These are phyloP conservation scores for Wickerhamomyces mucosus DNA, from an alignment of 805 yeast species.

Conservation along the genomic window DNA sequence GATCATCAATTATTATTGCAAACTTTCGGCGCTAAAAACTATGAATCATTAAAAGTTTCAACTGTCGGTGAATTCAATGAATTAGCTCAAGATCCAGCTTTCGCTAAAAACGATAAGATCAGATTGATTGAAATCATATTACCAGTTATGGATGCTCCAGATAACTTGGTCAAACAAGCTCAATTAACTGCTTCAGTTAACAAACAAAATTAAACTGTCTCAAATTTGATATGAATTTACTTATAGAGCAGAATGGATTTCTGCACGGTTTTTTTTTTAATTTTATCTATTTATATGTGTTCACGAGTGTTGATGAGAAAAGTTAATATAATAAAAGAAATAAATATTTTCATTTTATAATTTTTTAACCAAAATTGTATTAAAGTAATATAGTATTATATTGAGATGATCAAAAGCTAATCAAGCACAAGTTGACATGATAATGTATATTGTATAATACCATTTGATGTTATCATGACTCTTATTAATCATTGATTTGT, in stretches of 20 bases:
- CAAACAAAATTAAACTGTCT: conserved; percentile 12
- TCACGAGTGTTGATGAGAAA: no score
- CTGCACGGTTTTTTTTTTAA: neutral
- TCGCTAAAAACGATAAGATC: conserved; percentile 47
- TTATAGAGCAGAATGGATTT: conserved; percentile 2
- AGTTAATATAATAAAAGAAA: no score
- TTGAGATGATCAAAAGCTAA: no score
- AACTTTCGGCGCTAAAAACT: conserved; percentile 38
- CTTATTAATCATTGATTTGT: no score
- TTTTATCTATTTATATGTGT: no score
- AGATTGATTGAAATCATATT: conserved; percentile 62
- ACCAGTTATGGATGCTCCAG: conserved; percentile 63
- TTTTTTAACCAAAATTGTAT: no score
- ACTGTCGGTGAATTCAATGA: conserved; percentile 50
- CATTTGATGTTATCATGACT: no score
- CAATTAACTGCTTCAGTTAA: conserved; percentile 45
- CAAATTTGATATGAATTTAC: no score
- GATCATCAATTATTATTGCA: conserved; percentile 48
- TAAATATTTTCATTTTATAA: no score
- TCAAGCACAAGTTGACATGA: no score
- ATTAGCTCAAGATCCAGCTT: conserved; percentile 35
- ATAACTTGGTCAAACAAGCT: conserved; percentile 57
- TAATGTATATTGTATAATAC: no score
- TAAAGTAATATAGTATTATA: no score
- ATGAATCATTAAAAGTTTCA: conserved; percentile 44